Evolutionary conservation across 805 yeast species (phyloP).

Genomic region (Grigorovia humatica): DNA sequence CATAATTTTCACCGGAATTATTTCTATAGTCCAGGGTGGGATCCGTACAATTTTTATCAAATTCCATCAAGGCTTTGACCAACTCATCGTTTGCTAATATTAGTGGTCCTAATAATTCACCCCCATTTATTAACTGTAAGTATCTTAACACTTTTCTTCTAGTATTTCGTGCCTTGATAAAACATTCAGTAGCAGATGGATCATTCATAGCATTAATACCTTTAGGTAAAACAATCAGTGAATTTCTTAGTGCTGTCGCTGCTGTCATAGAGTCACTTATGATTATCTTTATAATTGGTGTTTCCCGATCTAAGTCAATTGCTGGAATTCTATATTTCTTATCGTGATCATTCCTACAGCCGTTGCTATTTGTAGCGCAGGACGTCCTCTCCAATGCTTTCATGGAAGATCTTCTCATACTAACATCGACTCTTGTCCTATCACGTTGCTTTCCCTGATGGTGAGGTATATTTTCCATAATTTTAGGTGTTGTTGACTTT

Average conservation of each 20-base stretch:
- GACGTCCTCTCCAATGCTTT: constrained; percentile 31
- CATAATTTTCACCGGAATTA: constrained; percentile 29
- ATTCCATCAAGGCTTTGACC: constrained; percentile 58
- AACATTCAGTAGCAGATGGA: constrained; percentile 47
- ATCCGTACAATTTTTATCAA: constrained; percentile 45
- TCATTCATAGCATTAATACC: constrained; percentile 56
- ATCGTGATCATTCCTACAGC: constrained; percentile 12
- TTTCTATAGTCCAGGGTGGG: constrained; percentile 30
- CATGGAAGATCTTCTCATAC: constrained; percentile 28
- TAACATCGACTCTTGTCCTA: constrained; percentile 33
- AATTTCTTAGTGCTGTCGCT: constrained; percentile 59
- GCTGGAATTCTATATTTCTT: constrained; percentile 47
- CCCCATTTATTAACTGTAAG: constrained; percentile 74
- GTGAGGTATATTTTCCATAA: no score
- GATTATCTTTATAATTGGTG: constrained; percentile 55
- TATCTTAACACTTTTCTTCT: constrained; percentile 74
- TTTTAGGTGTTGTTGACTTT: neutral
- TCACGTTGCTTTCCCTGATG: no score
- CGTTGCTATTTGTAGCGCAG: constrained; percentile 37
- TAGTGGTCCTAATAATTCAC: constrained; percentile 78
- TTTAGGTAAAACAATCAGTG: constrained; percentile 36
- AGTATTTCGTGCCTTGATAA: constrained; percentile 62
- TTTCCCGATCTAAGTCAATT: constrained; percentile 58
- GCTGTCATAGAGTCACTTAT: constrained; percentile 70
- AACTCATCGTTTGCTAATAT: constrained; percentile 86